Conservation (phyloP, 352 stramenopile species). For the Globisporangium carolinianum region DNA sequence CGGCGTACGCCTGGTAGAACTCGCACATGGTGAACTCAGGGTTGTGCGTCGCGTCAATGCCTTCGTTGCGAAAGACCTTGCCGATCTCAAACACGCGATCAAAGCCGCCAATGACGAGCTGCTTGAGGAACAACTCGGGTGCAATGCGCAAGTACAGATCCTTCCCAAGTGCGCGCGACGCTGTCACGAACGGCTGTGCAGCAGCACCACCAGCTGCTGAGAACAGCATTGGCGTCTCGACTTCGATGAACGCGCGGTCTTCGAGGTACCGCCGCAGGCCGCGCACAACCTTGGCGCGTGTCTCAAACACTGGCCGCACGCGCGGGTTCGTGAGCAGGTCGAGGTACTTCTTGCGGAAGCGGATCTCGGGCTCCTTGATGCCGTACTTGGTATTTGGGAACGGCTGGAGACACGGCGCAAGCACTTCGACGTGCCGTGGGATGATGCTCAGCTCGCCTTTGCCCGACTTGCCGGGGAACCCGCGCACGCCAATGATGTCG, state of each 20-base stretch:
- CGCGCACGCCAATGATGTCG: conserved; percentile 72
- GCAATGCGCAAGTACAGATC: conserved; percentile 95
- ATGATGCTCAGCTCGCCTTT: conserved; percentile 85
- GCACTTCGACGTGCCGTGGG: conserved; percentile 80
- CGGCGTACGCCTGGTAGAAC: conserved; percentile 98
- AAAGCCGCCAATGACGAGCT: conserved; percentile 92
- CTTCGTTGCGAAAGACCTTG: conserved; percentile 98
- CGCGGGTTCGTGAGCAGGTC: conserved; percentile 96
- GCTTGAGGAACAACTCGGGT: conserved; percentile 98
- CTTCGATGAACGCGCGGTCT: conserved; percentile 71
- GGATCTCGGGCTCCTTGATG: conserved; percentile 91
- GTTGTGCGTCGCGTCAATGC: conserved; percentile 97
- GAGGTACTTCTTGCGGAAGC: conserved; percentile 98
- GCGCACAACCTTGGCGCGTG: conserved; percentile 77
- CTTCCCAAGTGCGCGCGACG: conserved; percentile 95
- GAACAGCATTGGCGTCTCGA: conserved; percentile 99
- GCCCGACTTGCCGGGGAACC: conserved; percentile 74
- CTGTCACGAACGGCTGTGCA: conserved; percentile 97
- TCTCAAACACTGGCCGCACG: conserved; percentile 91
- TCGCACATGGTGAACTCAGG: conserved; percentile 99
- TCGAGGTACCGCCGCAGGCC: conserved; percentile 65
- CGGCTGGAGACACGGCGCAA: conserved; percentile 93
- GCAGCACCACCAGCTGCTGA: conserved; percentile 96
- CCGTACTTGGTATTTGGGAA: conserved; percentile 92
- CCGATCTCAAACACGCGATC: conserved; percentile 99